Evolutionary conservation across 306 rosid genomes (phyloP).

Genomic region (Trifolium repens): DNA sequence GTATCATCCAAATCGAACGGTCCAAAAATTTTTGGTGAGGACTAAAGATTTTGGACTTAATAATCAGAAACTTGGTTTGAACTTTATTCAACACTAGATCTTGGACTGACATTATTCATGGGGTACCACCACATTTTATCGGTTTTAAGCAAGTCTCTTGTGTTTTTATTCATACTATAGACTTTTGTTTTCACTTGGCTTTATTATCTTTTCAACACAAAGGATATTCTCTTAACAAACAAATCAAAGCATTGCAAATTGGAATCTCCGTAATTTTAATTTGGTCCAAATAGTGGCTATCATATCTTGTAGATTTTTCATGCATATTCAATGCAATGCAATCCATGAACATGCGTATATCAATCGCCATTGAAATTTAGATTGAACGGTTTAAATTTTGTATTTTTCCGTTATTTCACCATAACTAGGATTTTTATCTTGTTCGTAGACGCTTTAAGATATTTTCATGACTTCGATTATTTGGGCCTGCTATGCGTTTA

Average conservation of each 20-base stretch:
- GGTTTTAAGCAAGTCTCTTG: not conserved
- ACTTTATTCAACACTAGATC: constrained; percentile 32
- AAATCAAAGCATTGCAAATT: not conserved
- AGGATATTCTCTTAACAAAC: not conserved
- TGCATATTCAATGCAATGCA: too few relatives aligned
- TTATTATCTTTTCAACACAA: constrained; percentile 12
- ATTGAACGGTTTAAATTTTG: too few relatives aligned
- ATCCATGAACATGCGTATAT: too few relatives aligned
- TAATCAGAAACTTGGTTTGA: constrained; percentile 27
- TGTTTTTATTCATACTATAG: not conserved
- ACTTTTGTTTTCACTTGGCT: not conserved
- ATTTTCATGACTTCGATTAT: too few relatives aligned
- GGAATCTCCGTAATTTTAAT: not conserved
- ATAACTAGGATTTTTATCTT: too few relatives aligned
- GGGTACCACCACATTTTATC: constrained; percentile 1
- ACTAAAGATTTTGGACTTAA: not conserved
- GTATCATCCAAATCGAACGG: constrained; percentile 10
- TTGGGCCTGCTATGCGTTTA: too few relatives aligned
- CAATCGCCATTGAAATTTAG: too few relatives aligned
- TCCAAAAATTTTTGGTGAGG: not conserved
- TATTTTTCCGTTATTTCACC: too few relatives aligned
- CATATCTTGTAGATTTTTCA: too few relatives aligned
- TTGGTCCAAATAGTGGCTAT: not conserved
- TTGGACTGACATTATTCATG: constrained; percentile 30
- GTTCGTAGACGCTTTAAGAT: too few relatives aligned